A percentile compares a stretch with the other conserved stretches of the same genome.
phyloP scores from a whole-genome alignment of 306 rosid genomes.

The Sechiopsis laciniata region DNA sequence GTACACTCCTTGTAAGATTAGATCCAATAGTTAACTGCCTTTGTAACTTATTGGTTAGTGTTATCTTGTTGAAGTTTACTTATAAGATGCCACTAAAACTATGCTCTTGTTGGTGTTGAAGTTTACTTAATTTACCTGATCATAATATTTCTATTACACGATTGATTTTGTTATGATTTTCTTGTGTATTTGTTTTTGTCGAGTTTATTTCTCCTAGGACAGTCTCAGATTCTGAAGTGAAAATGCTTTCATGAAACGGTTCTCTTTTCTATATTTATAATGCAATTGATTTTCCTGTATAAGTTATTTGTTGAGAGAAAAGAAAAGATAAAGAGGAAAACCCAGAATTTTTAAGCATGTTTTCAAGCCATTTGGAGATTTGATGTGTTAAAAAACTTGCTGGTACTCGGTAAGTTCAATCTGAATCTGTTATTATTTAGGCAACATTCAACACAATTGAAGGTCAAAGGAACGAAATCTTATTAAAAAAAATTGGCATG shows the following conservation, averaged over 20 bases:
- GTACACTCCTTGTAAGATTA: background rate
- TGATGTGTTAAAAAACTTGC: too few species aligned
- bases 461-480: too few species aligned
- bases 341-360: too few species aligned
- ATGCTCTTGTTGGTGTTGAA: too few species aligned
- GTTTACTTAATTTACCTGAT: background rate
- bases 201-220: background rate
- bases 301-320: too few species aligned
- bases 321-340: too few species aligned
- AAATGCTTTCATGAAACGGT: background rate
- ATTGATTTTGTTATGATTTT: constrained; percentile 9
- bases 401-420: background rate
- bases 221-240: background rate
- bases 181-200: background rate
- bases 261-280: background rate
- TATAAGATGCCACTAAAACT: too few species aligned
- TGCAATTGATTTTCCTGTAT: too few species aligned
- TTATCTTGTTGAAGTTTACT: background rate
- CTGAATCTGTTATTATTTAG: constrained; percentile 11
- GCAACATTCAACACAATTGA: background rate
- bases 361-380: too few species aligned
- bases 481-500: too few species aligned
- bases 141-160: background rate
- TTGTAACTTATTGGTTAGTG: background rate
- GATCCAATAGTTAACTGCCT: background rate